Evolutionary conservation across 495 filamentous ascomycete species (phyloP).

Genomic region (Haplographium delicatum): DNA sequence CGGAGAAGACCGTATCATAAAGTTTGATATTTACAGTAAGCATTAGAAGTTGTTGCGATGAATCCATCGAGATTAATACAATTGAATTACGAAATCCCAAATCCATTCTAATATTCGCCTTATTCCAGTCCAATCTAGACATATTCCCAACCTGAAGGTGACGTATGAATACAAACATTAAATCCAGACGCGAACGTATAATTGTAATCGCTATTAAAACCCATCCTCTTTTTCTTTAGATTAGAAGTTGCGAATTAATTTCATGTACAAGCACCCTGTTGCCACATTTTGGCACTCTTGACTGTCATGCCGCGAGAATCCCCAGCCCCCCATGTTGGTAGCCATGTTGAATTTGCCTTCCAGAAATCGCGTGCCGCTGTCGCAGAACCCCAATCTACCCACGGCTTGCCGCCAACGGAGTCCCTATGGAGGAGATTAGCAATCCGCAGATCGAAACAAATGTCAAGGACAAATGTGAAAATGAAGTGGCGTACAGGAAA

Average conservation of each 20-base stretch:
- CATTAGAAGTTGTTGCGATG: no score
- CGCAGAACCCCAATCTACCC: constrained; percentile 47
- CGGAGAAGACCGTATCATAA: no score
- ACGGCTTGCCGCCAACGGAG: constrained; percentile 52
- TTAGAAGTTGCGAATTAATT: background rate
- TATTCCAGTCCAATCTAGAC: background rate
- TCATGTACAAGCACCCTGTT: constrained; percentile 15
- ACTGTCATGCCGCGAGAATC: constrained; percentile 49
- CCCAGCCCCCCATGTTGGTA: constrained; percentile 51
- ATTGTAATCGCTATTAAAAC: background rate
- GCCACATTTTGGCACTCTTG: constrained; percentile 49
- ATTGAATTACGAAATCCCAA: no score
- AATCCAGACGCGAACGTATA: background rate
- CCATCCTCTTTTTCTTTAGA: background rate
- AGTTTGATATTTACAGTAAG: no score
- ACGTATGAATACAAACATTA: background rate
- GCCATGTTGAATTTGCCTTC: constrained; percentile 50
- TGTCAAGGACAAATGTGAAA: background rate
- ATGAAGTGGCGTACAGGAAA: constrained; percentile 36
- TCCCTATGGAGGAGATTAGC: constrained; percentile 39
- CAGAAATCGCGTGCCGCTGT: constrained; percentile 49
- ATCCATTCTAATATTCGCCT: constrained; percentile 27
- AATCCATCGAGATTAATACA: no score
- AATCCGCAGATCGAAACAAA: background rate
- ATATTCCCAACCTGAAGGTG: background rate